phyloP scores from a whole-genome alignment of 192 early-diverging fungal species.

The Rhizophagus sp. region DNA sequence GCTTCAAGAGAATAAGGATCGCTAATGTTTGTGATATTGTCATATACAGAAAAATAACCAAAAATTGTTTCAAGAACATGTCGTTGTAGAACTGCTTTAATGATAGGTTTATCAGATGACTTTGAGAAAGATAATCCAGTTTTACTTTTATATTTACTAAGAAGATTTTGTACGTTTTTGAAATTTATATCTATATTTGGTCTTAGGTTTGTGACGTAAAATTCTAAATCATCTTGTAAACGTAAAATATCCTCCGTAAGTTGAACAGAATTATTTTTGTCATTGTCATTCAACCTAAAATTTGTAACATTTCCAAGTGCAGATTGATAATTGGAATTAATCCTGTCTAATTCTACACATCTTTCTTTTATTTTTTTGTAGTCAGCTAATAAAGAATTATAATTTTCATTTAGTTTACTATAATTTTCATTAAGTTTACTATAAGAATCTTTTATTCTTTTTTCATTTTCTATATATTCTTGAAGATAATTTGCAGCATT shows the following conservation, averaged over 20 bases:
- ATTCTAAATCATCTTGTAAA: background rate
- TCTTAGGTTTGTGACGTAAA: background rate
- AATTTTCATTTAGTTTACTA: too few relatives aligned
- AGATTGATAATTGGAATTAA: too few relatives aligned
- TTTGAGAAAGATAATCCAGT: background rate
- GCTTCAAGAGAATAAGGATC: background rate
- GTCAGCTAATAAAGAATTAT: too few relatives aligned
- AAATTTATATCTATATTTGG: background rate
- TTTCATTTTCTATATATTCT: too few relatives aligned
- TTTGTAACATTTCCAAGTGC: too few relatives aligned
- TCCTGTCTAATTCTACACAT: too few relatives aligned
- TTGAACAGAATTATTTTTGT: background rate
- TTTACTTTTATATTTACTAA: background rate
- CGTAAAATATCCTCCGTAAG: background rate
- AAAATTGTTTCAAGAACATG: constrained; percentile 1
- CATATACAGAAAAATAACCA: background rate
- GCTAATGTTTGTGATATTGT: too few relatives aligned
- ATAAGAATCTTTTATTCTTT: too few relatives aligned
- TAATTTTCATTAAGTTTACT: too few relatives aligned
- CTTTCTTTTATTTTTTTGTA: too few relatives aligned
- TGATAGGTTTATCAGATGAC: background rate
- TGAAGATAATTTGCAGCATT: too few relatives aligned
- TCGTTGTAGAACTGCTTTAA: background rate
- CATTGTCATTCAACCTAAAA: background rate
- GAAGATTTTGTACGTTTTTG: background rate